phyloP scores from a whole-genome alignment of 257 asterid species.

The Fraxinus cuspidata region DNA sequence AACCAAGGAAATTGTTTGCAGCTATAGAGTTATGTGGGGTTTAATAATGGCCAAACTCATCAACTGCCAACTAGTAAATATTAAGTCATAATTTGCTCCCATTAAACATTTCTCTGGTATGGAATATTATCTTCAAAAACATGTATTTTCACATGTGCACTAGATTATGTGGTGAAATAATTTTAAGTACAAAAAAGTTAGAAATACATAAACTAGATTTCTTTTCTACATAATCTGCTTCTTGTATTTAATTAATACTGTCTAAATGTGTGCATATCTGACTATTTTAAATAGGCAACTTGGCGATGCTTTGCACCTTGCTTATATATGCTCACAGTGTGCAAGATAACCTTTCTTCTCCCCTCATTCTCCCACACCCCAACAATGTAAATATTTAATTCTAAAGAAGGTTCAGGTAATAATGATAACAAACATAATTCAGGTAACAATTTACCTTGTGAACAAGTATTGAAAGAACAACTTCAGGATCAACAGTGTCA shows the following conservation, averaged over 20 bases:
- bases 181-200: background rate
- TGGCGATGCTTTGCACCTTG: background rate
- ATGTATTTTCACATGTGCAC: slow-evolving; percentile 9
- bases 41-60: background rate
- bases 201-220: slow-evolving; percentile 5
- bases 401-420: slow-evolving; percentile 12
- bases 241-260: background rate
- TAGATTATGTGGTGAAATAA: slow-evolving; percentile 1
- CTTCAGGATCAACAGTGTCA: slow-evolving; percentile 91
- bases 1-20: background rate
- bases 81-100: too few relatives aligned
- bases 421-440: slow-evolving; percentile 19
- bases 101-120: too few relatives aligned
- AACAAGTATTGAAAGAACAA: slow-evolving; percentile 81
- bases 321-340: background rate
- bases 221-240: too few relatives aligned
- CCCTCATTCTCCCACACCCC: slow-evolving; percentile 20
- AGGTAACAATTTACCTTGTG: slow-evolving; percentile 69
- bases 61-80: background rate
- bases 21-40: background rate
- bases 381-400: background rate
- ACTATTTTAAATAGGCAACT: slow-evolving; percentile 18
- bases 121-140: background rate
- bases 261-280: slow-evolving; percentile 6
- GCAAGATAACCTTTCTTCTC: slow-evolving; percentile 19